A percentile compares a stretch with the other conserved stretches of the same genome.
Conservation (phyloP, 2,329 filamentous ascomycete genomes). For the Passalora sequoiae region DNA sequence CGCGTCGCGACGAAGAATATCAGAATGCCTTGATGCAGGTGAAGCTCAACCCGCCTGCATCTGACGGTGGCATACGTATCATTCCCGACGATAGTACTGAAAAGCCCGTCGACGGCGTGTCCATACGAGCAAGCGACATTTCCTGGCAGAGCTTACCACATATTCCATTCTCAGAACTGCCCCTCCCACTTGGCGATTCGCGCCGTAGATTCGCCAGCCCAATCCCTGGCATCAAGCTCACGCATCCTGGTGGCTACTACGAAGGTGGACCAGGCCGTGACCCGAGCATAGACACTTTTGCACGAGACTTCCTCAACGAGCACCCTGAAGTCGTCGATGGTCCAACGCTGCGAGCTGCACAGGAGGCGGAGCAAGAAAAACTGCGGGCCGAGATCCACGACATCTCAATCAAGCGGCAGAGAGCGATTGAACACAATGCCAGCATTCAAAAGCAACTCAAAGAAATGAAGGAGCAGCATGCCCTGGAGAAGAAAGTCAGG, state of each 20-base stretch:
- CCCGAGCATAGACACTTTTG: slow-evolving; percentile 36
- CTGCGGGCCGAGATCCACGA: slow-evolving; percentile 28
- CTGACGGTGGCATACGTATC: slow-evolving; percentile 26
- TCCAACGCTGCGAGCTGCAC: slow-evolving; percentile 31
- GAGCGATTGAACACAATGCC: slow-evolving; percentile 38
- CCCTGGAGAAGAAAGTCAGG: slow-evolving; percentile 43
- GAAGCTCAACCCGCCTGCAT: slow-evolving; percentile 32
- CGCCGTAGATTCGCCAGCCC: slow-evolving; percentile 40
- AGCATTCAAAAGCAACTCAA: slow-evolving; percentile 41
- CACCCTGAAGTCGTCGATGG: slow-evolving; percentile 33
- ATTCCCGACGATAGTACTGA: slow-evolving; percentile 27
- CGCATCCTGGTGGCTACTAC: slow-evolving; percentile 44
- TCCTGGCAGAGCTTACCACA: slow-evolving; percentile 24
- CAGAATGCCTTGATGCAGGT: slow-evolving; percentile 42
- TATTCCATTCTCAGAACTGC: slow-evolving; percentile 34
- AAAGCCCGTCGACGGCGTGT: slow-evolving; percentile 24
- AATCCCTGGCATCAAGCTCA: slow-evolving; percentile 43
- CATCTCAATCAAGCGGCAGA: slow-evolving; percentile 31
- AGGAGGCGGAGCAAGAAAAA: slow-evolving; percentile 30
- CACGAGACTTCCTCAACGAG: slow-evolving; percentile 38
- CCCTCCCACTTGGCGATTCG: slow-evolving; percentile 40
- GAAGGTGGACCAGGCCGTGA: slow-evolving; percentile 45
- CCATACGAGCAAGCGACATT: slow-evolving; percentile 28
- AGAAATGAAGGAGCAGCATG: slow-evolving; percentile 41
- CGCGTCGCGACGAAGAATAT: slow-evolving; percentile 40